Base-by-base conservation (phyloP, 2,329 filamentous ascomycete species). In the Geosmithia flava region DNA sequence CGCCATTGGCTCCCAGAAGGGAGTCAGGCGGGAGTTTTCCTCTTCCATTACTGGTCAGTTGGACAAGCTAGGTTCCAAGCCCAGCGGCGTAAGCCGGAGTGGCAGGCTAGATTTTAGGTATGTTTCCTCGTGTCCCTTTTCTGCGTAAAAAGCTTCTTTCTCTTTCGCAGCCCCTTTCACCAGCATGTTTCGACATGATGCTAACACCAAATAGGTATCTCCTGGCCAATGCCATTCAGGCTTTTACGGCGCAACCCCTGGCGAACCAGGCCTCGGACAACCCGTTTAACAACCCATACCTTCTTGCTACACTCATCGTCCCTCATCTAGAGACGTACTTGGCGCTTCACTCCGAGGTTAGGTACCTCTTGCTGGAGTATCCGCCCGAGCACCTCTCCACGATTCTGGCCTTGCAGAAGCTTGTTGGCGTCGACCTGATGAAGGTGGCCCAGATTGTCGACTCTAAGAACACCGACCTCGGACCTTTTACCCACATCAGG, bases 271-370 rank as follows among this genome's bases (percentile, higher is more conserved):
- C 68, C 3, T 67, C 70, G 30, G 70, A 73, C 49, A 77, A 76
- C 53, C 76, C 75, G 1, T 75, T 80, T 50, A 66, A 68, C 16
- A 73, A 77, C 53, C 68, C 75, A 1, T 64, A 70, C 20, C 63
- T 76, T 16, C 68, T 83, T 2, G 78, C 80, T 2, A 72, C 74
- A 1, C 65, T 81, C 2, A 68, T 83, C 20, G 66, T 82, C 40
- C 76, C 78, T 1, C 76, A 81, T 51, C 65, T 83, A 1, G 79
- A 83, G 54, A 71, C 72, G 0, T 82, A 80, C 52, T 64, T 83
- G 45, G 68, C 71, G 4, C 63, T 69, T 2, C 75, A 81, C 52
- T 56, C 68, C 2, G 64, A 70, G 39, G 72, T 76, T 19, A 71
- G 72, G 10, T 74, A 81, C 49, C 68, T 83, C 1, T 59, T 83